Conservation (phyloP, 108 stramenopile species). For the Nitzschia sp. region DNA sequence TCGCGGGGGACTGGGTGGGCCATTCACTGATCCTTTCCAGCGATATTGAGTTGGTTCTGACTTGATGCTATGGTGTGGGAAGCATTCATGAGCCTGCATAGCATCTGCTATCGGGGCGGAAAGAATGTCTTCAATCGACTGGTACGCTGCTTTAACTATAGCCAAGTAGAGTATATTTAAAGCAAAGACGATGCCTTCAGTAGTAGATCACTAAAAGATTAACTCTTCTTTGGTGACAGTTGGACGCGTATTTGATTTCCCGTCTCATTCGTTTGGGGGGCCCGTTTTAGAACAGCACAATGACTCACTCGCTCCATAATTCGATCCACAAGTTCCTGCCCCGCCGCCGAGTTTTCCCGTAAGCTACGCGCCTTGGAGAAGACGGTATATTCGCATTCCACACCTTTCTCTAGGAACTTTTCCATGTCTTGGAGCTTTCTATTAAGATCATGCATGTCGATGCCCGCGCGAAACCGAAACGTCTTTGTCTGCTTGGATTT, state of each 20-base stretch:
- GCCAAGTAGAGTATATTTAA: too few species aligned
- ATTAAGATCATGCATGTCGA: slow-evolving; percentile 61
- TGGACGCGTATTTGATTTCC: slow-evolving; percentile 18
- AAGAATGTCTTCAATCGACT: too few species aligned
- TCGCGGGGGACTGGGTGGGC: slow-evolving; percentile 5
- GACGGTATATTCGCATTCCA: slow-evolving; percentile 65
- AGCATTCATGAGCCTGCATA: too few species aligned
- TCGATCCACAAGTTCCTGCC: slow-evolving; percentile 51
- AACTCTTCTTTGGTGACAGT: slow-evolving; percentile 22
- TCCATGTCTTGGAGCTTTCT: slow-evolving; percentile 57
- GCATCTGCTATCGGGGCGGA: too few species aligned
- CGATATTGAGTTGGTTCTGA: slow-evolving; percentile 10
- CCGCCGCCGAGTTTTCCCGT: slow-evolving; percentile 45
- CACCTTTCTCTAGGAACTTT: slow-evolving; percentile 52
- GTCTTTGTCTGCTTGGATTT: slow-evolving; percentile 39
- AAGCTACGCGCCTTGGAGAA: slow-evolving; percentile 45
- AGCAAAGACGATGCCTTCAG: too few species aligned
- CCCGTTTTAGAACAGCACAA: slow-evolving; percentile 33
- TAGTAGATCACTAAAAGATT: too few species aligned
- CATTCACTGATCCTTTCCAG: slow-evolving; percentile 9
- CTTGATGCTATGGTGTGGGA: background rate
- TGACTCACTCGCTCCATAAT: slow-evolving; percentile 47
- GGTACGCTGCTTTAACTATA: too few species aligned
- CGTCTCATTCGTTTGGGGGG: slow-evolving; percentile 20
- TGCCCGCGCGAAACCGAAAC: slow-evolving; percentile 61